Conservation (phyloP, 2,329 filamentous ascomycete species). For the Penicillium paneum region DNA sequence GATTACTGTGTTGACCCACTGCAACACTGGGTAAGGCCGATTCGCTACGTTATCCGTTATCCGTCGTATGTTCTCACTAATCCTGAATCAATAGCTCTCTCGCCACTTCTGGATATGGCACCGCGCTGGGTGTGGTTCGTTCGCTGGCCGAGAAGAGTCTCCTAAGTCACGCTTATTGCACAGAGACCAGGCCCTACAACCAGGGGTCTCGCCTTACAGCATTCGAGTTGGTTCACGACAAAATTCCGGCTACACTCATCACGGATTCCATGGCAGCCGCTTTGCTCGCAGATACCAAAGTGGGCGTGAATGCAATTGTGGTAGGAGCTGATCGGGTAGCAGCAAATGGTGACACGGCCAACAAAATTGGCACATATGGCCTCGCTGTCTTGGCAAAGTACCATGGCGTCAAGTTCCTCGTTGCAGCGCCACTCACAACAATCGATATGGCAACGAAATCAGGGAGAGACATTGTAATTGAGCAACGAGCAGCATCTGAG, state of each 20-base stretch:
- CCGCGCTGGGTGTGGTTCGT: conserved; percentile 88
- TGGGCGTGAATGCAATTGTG: conserved; percentile 78
- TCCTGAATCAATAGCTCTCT: conserved; percentile 62
- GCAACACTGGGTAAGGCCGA: conserved; percentile 77
- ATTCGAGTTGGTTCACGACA: conserved; percentile 92
- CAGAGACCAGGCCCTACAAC: conserved; percentile 96
- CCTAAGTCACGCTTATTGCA: conserved; percentile 86
- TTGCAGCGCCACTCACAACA: conserved; percentile 90
- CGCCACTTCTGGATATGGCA: conserved; percentile 96
- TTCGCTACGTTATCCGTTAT: not conserved
- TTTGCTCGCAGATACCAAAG: conserved; percentile 60
- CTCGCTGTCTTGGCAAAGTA: conserved; percentile 84
- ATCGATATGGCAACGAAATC: conserved; percentile 80
- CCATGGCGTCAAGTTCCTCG: conserved; percentile 89
- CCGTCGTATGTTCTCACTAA: not conserved
- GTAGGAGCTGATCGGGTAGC: conserved; percentile 95
- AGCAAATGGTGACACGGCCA: conserved; percentile 94
- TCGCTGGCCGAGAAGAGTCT: conserved; percentile 65
- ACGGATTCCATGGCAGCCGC: conserved; percentile 96
- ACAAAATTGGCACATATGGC: conserved; percentile 95
- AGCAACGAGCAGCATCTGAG: conserved; percentile 78
- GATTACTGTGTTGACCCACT: conserved; percentile 90
- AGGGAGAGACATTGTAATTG: conserved; percentile 80
- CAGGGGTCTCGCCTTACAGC: conserved; percentile 93
- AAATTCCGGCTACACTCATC: conserved; percentile 85